Evolutionary conservation across 2,329 filamentous ascomycete species (phyloP).

Genomic region (Calonectria pteridis): DNA sequence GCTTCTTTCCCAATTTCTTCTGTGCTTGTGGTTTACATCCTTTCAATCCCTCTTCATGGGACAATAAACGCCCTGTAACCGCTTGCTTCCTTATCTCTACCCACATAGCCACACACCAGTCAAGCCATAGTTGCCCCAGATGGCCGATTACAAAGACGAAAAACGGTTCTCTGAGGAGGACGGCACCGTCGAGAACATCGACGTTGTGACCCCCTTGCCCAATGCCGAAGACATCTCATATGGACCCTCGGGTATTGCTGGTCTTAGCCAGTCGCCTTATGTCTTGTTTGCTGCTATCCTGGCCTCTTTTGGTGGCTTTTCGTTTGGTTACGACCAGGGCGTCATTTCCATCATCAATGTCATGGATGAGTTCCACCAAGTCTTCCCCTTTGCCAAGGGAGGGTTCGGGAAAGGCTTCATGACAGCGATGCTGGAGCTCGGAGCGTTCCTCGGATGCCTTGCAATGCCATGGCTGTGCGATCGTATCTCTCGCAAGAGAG

Average conservation of each 20-base stretch:
- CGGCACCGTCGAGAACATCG: conserved; percentile 27
- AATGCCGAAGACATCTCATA: conserved; percentile 14
- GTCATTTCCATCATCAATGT: conserved; percentile 57
- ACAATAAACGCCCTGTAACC: neutral
- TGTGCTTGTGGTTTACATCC: neutral
- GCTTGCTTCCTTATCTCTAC: neutral
- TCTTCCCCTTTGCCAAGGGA: conserved; percentile 49
- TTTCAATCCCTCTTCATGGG: neutral
- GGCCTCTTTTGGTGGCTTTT: conserved; percentile 46
- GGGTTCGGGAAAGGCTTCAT: conserved; percentile 38
- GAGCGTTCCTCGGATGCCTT: conserved; percentile 29
- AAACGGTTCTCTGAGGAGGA: conserved; percentile 29
- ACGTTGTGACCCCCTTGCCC: conserved; percentile 11
- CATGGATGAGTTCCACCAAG: conserved; percentile 56
- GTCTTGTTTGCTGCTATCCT: conserved; percentile 57
- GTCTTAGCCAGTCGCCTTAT: conserved; percentile 41
- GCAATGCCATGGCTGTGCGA: conserved; percentile 25
- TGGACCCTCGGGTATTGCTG: conserved; percentile 11
- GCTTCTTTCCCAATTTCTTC: neutral
- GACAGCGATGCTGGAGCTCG: conserved; percentile 46
- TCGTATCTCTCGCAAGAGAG: conserved; percentile 63
- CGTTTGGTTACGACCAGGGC: conserved; percentile 50
- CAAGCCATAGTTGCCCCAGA: neutral
- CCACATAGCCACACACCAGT: neutral
- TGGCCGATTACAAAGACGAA: conserved; percentile 26